Evolutionary conservation across 2,329 filamentous ascomycete species (phyloP), one percentile per base, ranked within the genome.

Genomic region (Sclerotinia minor): DNA sequence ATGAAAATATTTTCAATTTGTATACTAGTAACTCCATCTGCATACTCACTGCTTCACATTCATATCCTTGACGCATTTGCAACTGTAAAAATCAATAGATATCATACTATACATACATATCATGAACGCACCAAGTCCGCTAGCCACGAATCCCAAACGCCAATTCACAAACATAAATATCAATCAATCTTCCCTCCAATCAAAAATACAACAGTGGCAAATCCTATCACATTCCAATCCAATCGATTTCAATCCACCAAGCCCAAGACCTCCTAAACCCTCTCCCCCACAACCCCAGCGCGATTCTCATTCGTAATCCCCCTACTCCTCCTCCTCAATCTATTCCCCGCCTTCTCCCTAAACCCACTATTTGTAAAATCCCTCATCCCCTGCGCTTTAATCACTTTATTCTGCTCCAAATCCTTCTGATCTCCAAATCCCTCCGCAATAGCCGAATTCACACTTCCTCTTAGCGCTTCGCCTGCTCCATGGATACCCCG

Each of bases 301-400:
- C 38, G 38, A 64, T 35, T 44, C 24, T 24, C 50, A 41, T 55
- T 64, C 13, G 32, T 21, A 32, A 49, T 61, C 7, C 64, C 55
- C 32, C 44, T 29, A 13, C 53, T 45, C 38, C 55, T 59, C 32
- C 53, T 60, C 64, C 87, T 85, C 24, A 87, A 78, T 3, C 88
- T 85, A 67, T 87, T 86, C 79, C 97, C 92, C 2, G 94, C 94
- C 78, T 96, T 97, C 79, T 97, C 94, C 1, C 97, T 92, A 87
- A 97, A 94, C 24, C 94, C 94, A 73, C 91, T 95, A 45, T 38
- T 41, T 11, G 26, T 55, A 9, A 53, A 64, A 21, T 67, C 65
- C 5, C 50, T 64, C 50, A 67, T 47, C 4, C 65, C 65, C 61
- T 64, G 58, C 53, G 57, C 65, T 41, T 67, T 67, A 5, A 64